phyloP scores from a whole-genome alignment of 345 rosid species.

The Boechera retrofracta region DNA sequence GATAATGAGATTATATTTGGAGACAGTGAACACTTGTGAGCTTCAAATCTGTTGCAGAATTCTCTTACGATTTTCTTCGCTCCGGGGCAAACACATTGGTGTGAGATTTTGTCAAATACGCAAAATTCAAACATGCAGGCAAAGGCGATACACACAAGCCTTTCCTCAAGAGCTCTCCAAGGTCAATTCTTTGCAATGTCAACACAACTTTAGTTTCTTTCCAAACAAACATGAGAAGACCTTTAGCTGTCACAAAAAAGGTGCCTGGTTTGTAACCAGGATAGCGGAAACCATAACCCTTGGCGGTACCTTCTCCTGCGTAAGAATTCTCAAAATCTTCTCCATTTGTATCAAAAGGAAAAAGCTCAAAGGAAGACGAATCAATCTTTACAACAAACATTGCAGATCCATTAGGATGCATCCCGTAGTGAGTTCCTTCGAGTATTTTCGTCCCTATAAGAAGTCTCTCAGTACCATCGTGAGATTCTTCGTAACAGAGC shows the following conservation, averaged over 20 bases:
- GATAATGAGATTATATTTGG: neutral
- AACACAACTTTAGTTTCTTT: conserved; percentile 73
- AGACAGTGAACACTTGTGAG: conserved; percentile 2
- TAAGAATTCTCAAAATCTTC: conserved; percentile 59
- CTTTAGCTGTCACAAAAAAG: conserved; percentile 65
- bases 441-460: conserved; percentile 87
- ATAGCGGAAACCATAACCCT: conserved; percentile 91
- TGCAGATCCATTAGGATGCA: conserved; percentile 89
- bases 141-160: conserved; percentile 71
- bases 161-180: conserved; percentile 74
- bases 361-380: conserved; percentile 64
- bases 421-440: conserved; percentile 86
- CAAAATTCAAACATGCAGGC: conserved; percentile 68
- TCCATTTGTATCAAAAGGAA: conserved; percentile 75
- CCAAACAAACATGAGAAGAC: conserved; percentile 83
- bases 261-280: conserved; percentile 90
- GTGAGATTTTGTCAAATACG: conserved; percentile 79
- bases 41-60: conserved; percentile 6
- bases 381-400: conserved; percentile 79
- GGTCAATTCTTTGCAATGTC: conserved; percentile 74
- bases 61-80: conserved; percentile 38
- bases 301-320: conserved; percentile 80
- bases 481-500: conserved; percentile 73
- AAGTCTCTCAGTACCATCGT: conserved; percentile 50
- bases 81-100: conserved; percentile 75